Base-by-base conservation (phyloP, 129 eudicot genomes). In the Gnaphalium uliginosum region DNA sequence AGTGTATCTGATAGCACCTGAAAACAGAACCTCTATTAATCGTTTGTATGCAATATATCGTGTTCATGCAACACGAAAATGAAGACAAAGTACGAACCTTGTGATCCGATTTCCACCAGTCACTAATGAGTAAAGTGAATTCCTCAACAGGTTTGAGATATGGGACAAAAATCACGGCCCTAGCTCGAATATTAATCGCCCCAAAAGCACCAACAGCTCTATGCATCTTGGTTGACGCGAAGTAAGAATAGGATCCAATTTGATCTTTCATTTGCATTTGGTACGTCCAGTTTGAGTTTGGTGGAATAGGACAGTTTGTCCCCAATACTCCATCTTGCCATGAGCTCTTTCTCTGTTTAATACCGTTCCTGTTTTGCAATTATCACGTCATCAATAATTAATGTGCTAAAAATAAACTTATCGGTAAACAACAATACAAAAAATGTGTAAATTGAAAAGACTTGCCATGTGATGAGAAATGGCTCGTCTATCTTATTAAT, bases 311-410 rank as follows among this genome's bases (percentile, higher is more conserved):
- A 66, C 98, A 92, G 70, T 89, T 92, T 19, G 98, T 92, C 63
- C 98, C 98, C 23, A 89, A 82, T 2, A 87, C 94, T 27, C 98
- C 98, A 81, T 92, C 98, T 89, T 89, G 91, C 96, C 96, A 92
- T 15, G 96, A 86, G 68, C 5, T 17, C 82, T 89, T 92, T 74
- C 98, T 84, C 66, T 92, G 96, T 33, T 89, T 86, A 15, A 92
- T 9, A 5, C 98, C 98, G 8, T 87, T 89, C 98, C 97, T 89
- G 85, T 56, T 75, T 26, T 60, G 25, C 26, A 68, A 39, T 68
- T 22, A 60, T 1, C 53, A 74, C 43, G 19, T 21, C 43, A 58
- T 68, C 63, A 71, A 58, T 10, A n/a, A 64, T 26, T 5, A 35
- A 73, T 32, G 72, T 46, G 53, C 14, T 76, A 24, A 27, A 58